phyloP scores from a whole-genome alignment of 495 filamentous ascomycete species.

The Jackrogersella multiformis region DNA sequence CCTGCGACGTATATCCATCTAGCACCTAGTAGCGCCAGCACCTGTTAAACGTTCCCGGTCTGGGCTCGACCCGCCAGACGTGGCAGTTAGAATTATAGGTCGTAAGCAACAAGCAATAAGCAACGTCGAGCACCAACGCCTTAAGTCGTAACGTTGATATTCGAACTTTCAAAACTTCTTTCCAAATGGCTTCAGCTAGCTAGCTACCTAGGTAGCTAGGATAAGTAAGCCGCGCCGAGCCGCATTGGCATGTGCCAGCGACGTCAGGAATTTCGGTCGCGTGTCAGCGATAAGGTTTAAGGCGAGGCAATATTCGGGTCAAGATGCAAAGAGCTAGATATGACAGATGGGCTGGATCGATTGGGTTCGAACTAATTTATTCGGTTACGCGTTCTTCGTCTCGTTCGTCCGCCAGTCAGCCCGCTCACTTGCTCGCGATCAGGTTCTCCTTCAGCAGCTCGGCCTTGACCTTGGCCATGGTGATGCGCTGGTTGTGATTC shows the following conservation, averaged over 20 bases:
- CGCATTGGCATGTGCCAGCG: neutral
- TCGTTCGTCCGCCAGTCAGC: slow-evolving; percentile 1
- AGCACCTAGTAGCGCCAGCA: neutral
- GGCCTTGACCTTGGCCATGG: slow-evolving; percentile 51
- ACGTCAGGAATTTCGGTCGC: neutral
- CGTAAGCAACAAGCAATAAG: slow-evolving; percentile 1
- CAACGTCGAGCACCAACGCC: neutral
- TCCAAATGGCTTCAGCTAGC: neutral
- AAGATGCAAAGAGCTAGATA: neutral
- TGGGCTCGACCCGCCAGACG: neutral
- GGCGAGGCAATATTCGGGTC: slow-evolving; percentile 6
- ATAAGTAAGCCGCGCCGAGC: neutral
- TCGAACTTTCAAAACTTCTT: neutral
- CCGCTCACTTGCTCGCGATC: slow-evolving; percentile 21
- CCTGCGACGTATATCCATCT: neutral
- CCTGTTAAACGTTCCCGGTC: slow-evolving; percentile 22
- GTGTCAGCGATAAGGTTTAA: slow-evolving; percentile 1
- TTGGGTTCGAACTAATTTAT: neutral
- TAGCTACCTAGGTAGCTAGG: no score
- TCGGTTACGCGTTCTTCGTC: neutral
- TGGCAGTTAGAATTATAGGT: neutral
- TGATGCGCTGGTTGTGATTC: slow-evolving; percentile 54
- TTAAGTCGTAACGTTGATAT: neutral
- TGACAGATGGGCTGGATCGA: neutral
- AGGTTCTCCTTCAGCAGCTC: slow-evolving; percentile 48